phyloP scores from a whole-genome alignment of 2,329 filamentous ascomycete genomes.

The Sporothrix mexicana region DNA sequence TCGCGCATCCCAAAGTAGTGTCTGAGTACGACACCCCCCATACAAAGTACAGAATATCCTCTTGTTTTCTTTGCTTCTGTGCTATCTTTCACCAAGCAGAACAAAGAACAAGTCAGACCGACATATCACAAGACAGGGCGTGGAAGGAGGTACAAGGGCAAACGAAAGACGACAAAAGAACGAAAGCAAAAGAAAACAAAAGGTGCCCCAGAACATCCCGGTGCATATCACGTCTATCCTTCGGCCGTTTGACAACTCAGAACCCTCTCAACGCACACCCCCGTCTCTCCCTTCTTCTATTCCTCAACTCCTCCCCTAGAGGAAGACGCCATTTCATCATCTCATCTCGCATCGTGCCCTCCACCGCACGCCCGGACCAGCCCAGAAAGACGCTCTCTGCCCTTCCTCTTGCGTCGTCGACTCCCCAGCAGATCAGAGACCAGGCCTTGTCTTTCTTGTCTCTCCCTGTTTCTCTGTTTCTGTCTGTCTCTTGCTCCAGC shows the following conservation, averaged over 20 bases:
- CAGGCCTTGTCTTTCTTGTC: neutral
- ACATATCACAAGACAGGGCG: neutral
- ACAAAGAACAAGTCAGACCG: neutral
- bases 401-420: constrained; percentile 27
- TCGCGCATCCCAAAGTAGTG: constrained; percentile 21
- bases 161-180: constrained; percentile 18
- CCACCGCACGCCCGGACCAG: constrained; percentile 23
- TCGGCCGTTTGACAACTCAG: neutral
- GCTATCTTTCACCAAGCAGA: neutral
- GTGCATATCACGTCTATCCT: neutral
- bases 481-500: neutral
- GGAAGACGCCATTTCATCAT: constrained; percentile 35
- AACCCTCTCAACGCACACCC: neutral
- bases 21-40: neutral
- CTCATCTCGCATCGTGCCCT: constrained; percentile 33
- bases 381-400: constrained; percentile 21
- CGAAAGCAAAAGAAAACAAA: neutral
- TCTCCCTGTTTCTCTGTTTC: neutral
- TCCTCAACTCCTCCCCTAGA: neutral
- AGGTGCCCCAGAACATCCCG: neutral
- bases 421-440: neutral
- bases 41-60: too few relatives aligned
- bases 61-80: too few relatives aligned
- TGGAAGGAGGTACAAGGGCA: neutral
- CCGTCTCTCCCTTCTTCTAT: constrained; percentile 1